Conservation (phyloP, 805 yeast species). For the Candida bentonensis region DNA sequence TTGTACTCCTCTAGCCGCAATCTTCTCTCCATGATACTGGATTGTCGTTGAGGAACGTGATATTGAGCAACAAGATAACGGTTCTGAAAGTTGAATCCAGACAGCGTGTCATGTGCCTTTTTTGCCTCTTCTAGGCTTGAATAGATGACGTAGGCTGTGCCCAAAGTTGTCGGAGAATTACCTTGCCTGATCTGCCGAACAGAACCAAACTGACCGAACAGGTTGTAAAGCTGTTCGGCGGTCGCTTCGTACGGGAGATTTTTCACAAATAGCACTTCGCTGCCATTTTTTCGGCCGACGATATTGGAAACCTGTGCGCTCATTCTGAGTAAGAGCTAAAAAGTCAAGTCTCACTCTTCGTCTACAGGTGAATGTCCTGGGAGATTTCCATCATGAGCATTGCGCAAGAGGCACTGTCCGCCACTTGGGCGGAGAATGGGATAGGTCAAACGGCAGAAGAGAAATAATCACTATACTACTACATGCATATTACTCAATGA, state of each 20-base stretch:
- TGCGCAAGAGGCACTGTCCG: no score
- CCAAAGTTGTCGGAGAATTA: neutral
- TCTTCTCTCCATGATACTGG: neutral
- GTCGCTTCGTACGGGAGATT: neutral
- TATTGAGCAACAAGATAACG: neutral
- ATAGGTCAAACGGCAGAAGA: no score
- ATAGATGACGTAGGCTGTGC: neutral
- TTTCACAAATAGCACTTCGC: neutral
- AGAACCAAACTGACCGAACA: neutral
- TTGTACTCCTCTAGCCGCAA: neutral
- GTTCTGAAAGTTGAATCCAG: neutral
- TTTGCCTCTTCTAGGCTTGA: neutral
- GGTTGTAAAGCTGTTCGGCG: neutral
- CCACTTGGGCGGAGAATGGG: no score
- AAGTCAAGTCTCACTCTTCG: no score
- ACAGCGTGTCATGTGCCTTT: neutral
- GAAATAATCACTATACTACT: no score
- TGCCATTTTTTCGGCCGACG: no score
- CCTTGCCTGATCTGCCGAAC: neutral
- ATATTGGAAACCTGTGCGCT: no score
- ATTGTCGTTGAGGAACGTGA: neutral
- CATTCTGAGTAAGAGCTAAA: no score
- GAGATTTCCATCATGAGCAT: no score
- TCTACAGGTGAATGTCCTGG: no score
- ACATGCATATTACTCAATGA: neutral